Evolutionary conservation across 139 green algal genomes (phyloP).

Genomic region (Microglena sp.): DNA sequence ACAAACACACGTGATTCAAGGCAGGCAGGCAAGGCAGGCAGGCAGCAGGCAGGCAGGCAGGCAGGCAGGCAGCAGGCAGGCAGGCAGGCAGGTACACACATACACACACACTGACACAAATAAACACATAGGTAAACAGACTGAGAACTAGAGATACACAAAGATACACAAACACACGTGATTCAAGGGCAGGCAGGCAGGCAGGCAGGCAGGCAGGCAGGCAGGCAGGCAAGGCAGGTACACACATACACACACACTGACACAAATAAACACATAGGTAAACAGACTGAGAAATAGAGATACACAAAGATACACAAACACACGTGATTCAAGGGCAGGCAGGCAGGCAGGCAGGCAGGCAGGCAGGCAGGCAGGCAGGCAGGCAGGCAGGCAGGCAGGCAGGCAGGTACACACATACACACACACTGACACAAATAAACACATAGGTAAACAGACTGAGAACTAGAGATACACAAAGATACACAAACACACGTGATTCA

Average conservation of each 20-base stretch:
- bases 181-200: background rate
- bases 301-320: background rate
- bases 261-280: background rate
- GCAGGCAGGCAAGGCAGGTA: background rate
- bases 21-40: too few relatives aligned
- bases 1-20: too few relatives aligned
- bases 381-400: background rate
- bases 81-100: too few relatives aligned
- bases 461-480: background rate
- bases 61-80: too few relatives aligned
- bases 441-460: background rate
- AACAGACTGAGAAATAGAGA: background rate
- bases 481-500: background rate
- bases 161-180: background rate
- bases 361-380: conserved; percentile 1
- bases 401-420: background rate
- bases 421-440: background rate
- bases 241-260: background rate
- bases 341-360: conserved; percentile 3
- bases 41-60: too few relatives aligned
- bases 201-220: background rate
- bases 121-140: background rate
- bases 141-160: background rate
- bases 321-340: background rate
- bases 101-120: too few relatives aligned